Evolutionary conservation across 192 early-diverging fungal species (phyloP), one percentile per base, ranked within the genome.

Genomic region (Physocladia obscura): DNA sequence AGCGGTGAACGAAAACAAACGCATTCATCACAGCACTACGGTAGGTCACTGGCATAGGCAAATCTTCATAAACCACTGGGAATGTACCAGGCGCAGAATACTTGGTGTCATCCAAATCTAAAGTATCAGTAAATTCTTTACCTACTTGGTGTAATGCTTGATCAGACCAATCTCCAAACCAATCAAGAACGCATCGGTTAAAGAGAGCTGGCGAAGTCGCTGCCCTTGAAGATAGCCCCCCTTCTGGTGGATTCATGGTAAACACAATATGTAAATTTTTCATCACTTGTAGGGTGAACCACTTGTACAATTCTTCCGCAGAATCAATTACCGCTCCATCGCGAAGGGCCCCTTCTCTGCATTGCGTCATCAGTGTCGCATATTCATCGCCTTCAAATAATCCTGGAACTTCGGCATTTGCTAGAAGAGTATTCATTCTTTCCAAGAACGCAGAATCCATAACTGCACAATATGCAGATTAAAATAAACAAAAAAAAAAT

Each of bases 171-270:
- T 98, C 98, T 55, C 97, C 98, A 52, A 98, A 97, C 97, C 98
- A 98, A 81, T 99, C 94, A 29, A 99, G 79, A 47, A 99, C 98
- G 81, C 98, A 99, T 73, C 98, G 93, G 74, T 99, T 99, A 89
- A 99, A 99, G 78, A 99, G 85, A 17, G 98, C 98, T 34, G 98
- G 98, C 11, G 95, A 97, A 2, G 97, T 98, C 19, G 98, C 96
- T 0, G 96, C 94, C 31, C 95, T 89, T 21, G 90, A 89, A 2
- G 92, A 93, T 21, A 98, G 81, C 27, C 92, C 95, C 22, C 85
- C 92, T 61, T 93, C 90, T 0, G 98, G 98, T 17, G 98, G 98
- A 75, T 99, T 99, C 98, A 99, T 99, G 13, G 98, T 99, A 71
- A 99, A 98, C 13, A 99, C 95, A 29, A 99, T 95, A 70, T 99